A percentile compares a stretch with the other conserved stretches of the same genome.
phyloP scores from a whole-genome alignment of 768 basidiomycete species.

The Coprinellus aureogranulatus region DNA sequence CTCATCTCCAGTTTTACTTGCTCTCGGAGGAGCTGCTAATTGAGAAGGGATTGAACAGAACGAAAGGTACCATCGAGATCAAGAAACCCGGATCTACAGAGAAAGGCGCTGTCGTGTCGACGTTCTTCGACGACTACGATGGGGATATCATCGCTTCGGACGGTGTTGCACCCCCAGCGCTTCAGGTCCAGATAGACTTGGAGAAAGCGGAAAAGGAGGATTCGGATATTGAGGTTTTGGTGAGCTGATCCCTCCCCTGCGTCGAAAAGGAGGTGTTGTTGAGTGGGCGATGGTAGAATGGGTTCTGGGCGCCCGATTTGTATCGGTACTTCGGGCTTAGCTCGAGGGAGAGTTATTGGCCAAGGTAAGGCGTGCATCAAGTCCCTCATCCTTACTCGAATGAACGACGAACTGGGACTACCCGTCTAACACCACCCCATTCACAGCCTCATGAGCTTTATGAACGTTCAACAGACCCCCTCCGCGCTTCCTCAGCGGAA shows the following conservation, averaged over 20 bases:
- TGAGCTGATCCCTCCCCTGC: neutral
- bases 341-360: neutral
- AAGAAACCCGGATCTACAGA: no score
- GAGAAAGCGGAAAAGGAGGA: neutral
- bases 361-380: neutral
- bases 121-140: neutral
- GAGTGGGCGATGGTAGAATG: neutral
- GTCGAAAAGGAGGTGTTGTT: neutral
- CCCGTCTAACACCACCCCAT: neutral
- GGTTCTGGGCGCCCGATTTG: neutral
- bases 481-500: neutral
- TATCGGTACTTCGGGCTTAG: neutral
- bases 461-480: neutral
- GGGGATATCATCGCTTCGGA: neutral
- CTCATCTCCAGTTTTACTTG: no score
- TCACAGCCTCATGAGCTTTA: neutral
- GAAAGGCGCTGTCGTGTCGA: neutral
- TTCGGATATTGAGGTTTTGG: neutral
- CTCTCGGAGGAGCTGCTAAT: no score
- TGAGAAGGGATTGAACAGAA: no score
- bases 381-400: no score
- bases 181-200: neutral
- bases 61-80: no score
- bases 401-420: neutral
- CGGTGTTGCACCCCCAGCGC: neutral